Evolutionary conservation across 192 early-diverging fungal genomes (phyloP).

Genomic region (Spizellomyces sp.): DNA sequence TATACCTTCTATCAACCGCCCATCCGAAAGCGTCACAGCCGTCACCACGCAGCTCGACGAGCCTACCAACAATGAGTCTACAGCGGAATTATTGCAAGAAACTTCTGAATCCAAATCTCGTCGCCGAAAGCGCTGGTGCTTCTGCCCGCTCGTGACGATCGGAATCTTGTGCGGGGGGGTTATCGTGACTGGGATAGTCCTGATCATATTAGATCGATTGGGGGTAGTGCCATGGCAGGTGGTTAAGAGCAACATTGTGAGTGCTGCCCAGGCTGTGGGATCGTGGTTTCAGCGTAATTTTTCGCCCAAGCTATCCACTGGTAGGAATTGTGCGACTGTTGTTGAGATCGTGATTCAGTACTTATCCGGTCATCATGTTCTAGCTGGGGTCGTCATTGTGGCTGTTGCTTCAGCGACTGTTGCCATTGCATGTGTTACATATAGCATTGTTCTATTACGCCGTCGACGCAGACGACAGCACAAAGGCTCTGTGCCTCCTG

Average conservation of each 20-base stretch:
- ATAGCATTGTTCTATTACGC: neutral
- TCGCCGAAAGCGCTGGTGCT: neutral
- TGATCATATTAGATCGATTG: constrained; percentile 16
- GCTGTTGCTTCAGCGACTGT: constrained; percentile 16
- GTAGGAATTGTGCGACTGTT: constrained; percentile 5
- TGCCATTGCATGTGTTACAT: neutral
- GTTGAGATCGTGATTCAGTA: neutral
- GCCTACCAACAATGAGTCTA: neutral
- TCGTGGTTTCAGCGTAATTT: constrained; percentile 16
- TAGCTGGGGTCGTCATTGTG: constrained; percentile 19
- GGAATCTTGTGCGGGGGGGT: neutral
- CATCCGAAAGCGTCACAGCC: neutral
- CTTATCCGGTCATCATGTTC: neutral
- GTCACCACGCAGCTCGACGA: neutral
- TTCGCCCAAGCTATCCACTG: constrained; percentile 14
- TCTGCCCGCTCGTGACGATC: constrained; percentile 9
- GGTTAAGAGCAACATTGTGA: constrained; percentile 15
- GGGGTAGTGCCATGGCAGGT: constrained; percentile 10
- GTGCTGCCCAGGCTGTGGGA: constrained; percentile 17
- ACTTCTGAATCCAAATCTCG: neutral
- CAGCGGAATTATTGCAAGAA: neutral
- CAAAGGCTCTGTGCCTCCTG: neutral
- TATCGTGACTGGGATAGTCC: constrained; percentile 2
- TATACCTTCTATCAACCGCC: neutral
- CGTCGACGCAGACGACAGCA: neutral